A percentile compares a stretch with the other conserved stretches of the same genome.
Conservation (phyloP, 1,284 basidiomycete genomes). For the Sporisorium graminicola region DNA sequence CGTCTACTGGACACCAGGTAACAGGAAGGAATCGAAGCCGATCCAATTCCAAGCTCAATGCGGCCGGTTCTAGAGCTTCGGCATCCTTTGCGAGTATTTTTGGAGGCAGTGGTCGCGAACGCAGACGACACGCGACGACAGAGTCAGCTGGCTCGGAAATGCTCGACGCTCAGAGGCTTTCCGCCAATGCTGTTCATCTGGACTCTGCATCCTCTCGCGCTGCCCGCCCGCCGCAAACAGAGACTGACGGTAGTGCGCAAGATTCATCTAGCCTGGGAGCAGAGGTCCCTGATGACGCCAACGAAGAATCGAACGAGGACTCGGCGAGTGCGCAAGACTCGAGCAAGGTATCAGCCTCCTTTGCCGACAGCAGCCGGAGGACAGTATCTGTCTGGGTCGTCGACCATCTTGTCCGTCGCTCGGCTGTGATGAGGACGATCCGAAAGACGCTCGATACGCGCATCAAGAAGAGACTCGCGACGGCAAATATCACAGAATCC, state of each 20-base stretch:
- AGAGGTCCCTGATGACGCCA: conserved; percentile 1
- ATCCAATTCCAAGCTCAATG: conserved; percentile 33
- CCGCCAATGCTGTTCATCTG: neutral
- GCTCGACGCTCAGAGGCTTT: conserved; percentile 14
- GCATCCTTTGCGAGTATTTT: conserved; percentile 51
- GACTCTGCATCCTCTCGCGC: neutral
- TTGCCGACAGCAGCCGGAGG: neutral
- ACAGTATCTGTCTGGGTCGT: conserved; percentile 28
- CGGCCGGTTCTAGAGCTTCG: conserved; percentile 22
- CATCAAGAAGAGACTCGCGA: conserved; percentile 7
- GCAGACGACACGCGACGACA: conserved; percentile 9
- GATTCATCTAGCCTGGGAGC: conserved; percentile 1
- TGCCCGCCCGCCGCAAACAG: neutral
- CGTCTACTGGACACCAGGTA: conserved; percentile 12
- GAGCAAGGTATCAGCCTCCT: neutral
- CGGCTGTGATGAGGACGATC: conserved; percentile 19
- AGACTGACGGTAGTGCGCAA: neutral
- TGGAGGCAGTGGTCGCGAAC: conserved; percentile 38
- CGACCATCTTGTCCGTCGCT: conserved; percentile 29
- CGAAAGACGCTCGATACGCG: conserved; percentile 24
- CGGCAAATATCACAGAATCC: neutral
- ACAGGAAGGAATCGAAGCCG: neutral
- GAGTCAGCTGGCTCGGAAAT: conserved; percentile 9
- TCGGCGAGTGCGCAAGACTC: neutral
- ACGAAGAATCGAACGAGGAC: neutral